A percentile compares a stretch with the other conserved stretches of the same genome.
Conservation (phyloP, 2,329 filamentous ascomycete genomes). For the Capronia americana region DNA sequence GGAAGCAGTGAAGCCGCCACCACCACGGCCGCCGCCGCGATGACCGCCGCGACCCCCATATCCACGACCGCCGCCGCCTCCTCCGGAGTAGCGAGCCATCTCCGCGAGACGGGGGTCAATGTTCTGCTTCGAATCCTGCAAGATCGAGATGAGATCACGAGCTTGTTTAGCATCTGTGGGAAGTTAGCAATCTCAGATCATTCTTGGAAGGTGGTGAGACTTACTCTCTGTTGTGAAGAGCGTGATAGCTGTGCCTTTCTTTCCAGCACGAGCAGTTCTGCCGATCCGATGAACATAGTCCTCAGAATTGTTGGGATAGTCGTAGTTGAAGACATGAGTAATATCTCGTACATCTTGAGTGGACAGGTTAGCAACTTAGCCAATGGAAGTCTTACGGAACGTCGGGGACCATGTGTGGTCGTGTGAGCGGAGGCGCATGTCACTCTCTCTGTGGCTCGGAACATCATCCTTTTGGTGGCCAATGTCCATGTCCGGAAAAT, state of each 20-base stretch:
- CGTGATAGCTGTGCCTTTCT: constrained; percentile 94
- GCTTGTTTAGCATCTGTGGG: constrained; percentile 83
- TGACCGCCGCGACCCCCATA: constrained; percentile 71
- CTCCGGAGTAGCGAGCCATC: constrained; percentile 92
- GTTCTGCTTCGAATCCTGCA: constrained; percentile 96
- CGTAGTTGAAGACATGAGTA: constrained; percentile 99
- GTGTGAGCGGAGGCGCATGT: constrained; percentile 65
- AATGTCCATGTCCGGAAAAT: constrained; percentile 55
- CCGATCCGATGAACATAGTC: constrained; percentile 74
- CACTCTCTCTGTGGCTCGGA: constrained; percentile 63
- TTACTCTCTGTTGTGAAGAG: constrained; percentile 99
- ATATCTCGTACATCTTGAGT: constrained; percentile 99
- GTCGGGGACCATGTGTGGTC: constrained; percentile 62
- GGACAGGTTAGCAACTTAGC: constrained; percentile 75
- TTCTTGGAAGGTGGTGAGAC: constrained; percentile 46
- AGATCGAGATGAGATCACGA: constrained; percentile 91
- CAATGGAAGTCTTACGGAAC: constrained; percentile 57
- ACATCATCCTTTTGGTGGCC: constrained; percentile 46
- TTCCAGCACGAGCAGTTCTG: constrained; percentile 75
- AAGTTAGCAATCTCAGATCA: constrained; percentile 22
- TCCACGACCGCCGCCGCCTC: constrained; percentile 75
- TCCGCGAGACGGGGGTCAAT: constrained; percentile 94
- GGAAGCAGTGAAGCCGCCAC: constrained; percentile 62
- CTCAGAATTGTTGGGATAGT: constrained; percentile 92
- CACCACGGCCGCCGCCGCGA: constrained; percentile 61